Evolutionary conservation across 129 eudicot species (phyloP).

Genomic region (Kitagawia praeruptora): DNA sequence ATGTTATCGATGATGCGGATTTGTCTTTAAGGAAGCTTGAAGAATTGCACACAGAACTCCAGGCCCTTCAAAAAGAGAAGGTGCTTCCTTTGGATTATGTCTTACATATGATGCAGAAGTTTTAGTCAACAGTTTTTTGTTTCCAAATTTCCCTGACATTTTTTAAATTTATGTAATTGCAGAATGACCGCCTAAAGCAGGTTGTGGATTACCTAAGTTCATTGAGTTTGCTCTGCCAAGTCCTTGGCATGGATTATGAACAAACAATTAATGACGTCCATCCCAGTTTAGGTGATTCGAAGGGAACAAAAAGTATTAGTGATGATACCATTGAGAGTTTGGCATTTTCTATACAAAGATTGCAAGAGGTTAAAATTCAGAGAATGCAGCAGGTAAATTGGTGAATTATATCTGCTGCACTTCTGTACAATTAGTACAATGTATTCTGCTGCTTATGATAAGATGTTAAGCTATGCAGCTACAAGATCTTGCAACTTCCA

Average conservation of each 20-base stretch:
- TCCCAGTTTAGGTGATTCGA: constrained; percentile 53
- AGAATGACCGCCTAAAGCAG: constrained; percentile 73
- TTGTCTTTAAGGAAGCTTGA: constrained; percentile 67
- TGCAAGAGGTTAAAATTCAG: constrained; percentile 60
- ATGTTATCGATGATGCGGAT: constrained; percentile 58
- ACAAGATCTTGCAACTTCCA: constrained; percentile 72
- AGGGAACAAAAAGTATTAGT: constrained; percentile 43
- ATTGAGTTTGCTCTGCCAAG: constrained; percentile 58
- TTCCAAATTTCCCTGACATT: not conserved
- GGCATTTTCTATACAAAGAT: constrained; percentile 43
- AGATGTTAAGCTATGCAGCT: constrained; percentile 37
- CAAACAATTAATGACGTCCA: constrained; percentile 51
- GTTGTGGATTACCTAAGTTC: constrained; percentile 41
- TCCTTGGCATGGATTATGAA: constrained; percentile 74
- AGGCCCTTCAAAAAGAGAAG: constrained; percentile 81
- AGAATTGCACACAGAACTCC: constrained; percentile 62
- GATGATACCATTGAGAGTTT: constrained; percentile 45
- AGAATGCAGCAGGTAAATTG: constrained; percentile 63
- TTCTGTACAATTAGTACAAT: not conserved
- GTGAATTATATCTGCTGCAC: not conserved
- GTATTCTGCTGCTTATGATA: constrained; percentile 10
- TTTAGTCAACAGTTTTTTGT: not conserved
- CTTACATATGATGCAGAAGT: not conserved
- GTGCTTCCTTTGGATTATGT: constrained; percentile 21
- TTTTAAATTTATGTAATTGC: constrained; percentile 10